A percentile compares a stretch with the other conserved stretches of the same genome.
These are phyloP conservation scores for Aureobasidium sp. DNA, from an alignment of 2,329 filamentous ascomycete species.

Conservation along the genomic window DNA sequence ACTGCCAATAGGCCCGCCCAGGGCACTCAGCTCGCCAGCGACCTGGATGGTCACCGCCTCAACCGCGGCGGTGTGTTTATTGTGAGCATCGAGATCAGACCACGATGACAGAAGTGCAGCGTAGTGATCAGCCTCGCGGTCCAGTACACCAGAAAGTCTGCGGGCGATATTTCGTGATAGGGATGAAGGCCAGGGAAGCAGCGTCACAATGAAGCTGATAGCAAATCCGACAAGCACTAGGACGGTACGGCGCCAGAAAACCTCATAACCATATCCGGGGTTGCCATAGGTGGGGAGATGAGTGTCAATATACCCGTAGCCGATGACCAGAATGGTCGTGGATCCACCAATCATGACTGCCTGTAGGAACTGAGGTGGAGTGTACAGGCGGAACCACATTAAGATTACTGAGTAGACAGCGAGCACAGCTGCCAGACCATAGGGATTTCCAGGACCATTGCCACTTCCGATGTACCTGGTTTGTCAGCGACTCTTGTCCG, in stretches of 20 bases:
- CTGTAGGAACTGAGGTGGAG: constrained; percentile 14
- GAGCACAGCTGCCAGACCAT: constrained; percentile 41
- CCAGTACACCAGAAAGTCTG: constrained; percentile 39
- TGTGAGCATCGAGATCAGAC: constrained; percentile 23
- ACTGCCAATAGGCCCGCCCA: constrained; percentile 31
- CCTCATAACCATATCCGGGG: constrained; percentile 12
- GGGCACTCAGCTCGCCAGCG: constrained; percentile 27
- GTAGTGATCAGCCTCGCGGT: constrained; percentile 43
- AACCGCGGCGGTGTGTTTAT: constrained; percentile 23
- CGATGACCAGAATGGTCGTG: constrained; percentile 10
- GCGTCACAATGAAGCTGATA: constrained; percentile 6
- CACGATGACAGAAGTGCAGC: constrained; percentile 43
- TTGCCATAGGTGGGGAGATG: constrained; percentile 13
- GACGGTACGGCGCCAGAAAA: constrained; percentile 15
- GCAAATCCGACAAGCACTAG: constrained; percentile 13
- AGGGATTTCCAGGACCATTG: constrained; percentile 42
- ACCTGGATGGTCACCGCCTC: constrained; percentile 27
- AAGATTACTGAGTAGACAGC: constrained; percentile 29
- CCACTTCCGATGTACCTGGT: constrained; percentile 43
- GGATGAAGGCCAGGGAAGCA: constrained; percentile 14
- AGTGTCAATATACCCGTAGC: constrained; percentile 15
- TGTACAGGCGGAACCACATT: constrained; percentile 33
- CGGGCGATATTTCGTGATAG: constrained; percentile 31
- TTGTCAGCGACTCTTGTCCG: neutral
- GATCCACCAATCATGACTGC: constrained; percentile 12